Evolutionary conservation across 2,329 filamentous ascomycete genomes (phyloP).

Genomic region (Sordariomycetes sp.): DNA sequence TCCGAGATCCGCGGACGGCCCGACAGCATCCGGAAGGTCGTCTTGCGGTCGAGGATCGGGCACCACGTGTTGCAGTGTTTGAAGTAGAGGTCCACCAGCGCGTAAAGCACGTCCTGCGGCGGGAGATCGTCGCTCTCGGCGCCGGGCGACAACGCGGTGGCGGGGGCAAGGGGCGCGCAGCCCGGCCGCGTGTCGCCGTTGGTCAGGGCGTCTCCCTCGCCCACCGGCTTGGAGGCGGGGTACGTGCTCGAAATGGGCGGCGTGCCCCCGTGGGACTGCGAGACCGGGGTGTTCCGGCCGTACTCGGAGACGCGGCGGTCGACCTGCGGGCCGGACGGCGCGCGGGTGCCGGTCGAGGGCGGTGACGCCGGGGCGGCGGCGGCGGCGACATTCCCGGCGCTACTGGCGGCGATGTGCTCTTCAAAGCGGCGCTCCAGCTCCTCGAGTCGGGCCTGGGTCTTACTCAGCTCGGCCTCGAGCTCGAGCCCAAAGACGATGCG

Average conservation of each 20-base stretch:
- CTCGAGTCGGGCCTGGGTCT: constrained; percentile 31
- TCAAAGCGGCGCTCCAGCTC: constrained; percentile 26
- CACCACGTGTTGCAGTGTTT: constrained; percentile 51
- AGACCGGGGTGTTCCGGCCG: neutral
- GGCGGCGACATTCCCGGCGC: no score
- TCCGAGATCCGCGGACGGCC: constrained; percentile 24
- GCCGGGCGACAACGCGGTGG: constrained; percentile 17
- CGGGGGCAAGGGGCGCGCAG: neutral
- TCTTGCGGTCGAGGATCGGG: constrained; percentile 28
- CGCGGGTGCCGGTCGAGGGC: neutral
- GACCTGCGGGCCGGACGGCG: neutral
- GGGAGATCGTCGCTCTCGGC: constrained; percentile 33
- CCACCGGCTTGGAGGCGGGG: neutral
- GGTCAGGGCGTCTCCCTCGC: neutral
- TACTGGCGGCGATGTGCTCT: constrained; percentile 24
- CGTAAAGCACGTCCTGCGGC: constrained; percentile 45
- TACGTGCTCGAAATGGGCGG: neutral
- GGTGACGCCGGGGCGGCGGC: neutral
- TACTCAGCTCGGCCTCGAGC: constrained; percentile 40
- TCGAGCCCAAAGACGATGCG: constrained; percentile 49
- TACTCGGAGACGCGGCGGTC: neutral
- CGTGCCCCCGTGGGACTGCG: neutral
- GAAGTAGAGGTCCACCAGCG: constrained; percentile 47
- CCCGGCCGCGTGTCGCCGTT: neutral
- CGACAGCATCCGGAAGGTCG: constrained; percentile 24